Percentiles rank a stretch among this genome's conserved stretches.
Evolutionary conservation across 352 stramenopile genomes (phyloP).

Genomic region (Globisporangium lucens): DNA sequence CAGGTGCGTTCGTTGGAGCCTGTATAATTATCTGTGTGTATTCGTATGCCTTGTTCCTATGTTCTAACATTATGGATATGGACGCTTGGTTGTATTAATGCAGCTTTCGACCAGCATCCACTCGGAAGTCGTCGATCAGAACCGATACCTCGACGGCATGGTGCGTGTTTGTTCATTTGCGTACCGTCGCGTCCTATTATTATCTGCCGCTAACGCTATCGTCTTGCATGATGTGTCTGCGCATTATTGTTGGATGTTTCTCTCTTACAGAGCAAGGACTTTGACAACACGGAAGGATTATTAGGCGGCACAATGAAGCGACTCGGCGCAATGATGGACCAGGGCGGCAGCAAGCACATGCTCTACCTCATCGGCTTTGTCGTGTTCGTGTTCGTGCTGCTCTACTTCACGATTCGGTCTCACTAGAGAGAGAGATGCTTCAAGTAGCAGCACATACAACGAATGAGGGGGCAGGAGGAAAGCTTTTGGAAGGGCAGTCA

Average conservation of each 20-base stretch:
- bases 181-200: not conserved
- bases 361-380: constrained; percentile 84
- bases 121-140: constrained; percentile 76
- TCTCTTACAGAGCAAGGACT: constrained; percentile 71
- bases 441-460: too few relatives aligned
- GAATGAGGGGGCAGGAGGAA: not conserved
- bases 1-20: constrained; percentile 34
- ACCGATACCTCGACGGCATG: constrained; percentile 80
- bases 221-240: not conserved
- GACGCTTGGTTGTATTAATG: constrained; percentile 11
- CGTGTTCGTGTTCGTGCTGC: constrained; percentile 80
- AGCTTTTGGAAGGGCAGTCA: not conserved
- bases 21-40: not conserved
- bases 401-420: constrained; percentile 79
- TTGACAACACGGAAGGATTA: constrained; percentile 81
- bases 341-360: constrained; percentile 88
- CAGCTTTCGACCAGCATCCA: constrained; percentile 82
- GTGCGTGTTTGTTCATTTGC: constrained; percentile 25
- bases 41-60: too few relatives aligned
- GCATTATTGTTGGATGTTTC: too few relatives aligned
- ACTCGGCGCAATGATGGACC: constrained; percentile 83
- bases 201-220: not conserved
- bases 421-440: constrained; percentile 30
- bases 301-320: constrained; percentile 86
- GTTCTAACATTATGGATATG: not conserved